Conservation (phyloP, 306 rosid genomes). For the Begonia fuchsioides region DNA sequence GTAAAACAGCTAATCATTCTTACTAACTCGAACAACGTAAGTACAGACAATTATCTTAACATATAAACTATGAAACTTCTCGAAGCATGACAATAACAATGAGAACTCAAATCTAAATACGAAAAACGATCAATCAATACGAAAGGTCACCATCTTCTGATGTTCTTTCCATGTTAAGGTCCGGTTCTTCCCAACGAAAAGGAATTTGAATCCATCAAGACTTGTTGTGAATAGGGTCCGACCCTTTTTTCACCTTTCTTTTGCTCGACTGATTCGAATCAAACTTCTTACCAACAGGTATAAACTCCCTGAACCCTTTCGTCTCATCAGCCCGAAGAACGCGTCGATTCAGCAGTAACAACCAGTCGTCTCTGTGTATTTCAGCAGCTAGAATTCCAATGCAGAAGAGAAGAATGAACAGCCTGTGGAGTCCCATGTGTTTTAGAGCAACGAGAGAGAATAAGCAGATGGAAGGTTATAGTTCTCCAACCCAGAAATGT, state of each 20-base stretch:
- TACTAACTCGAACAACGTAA: too few relatives aligned
- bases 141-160: too few relatives aligned
- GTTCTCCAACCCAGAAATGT: too few relatives aligned
- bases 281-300: constrained; percentile 19
- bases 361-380: background rate
- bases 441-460: background rate
- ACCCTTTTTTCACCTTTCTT: constrained; percentile 56
- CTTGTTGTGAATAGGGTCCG: constrained; percentile 87
- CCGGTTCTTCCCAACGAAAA: too few relatives aligned
- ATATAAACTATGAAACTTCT: too few relatives aligned
- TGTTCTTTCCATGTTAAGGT: too few relatives aligned
- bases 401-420: background rate
- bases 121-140: too few relatives aligned
- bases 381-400: constrained; percentile 1
- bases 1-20: too few relatives aligned
- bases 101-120: too few relatives aligned
- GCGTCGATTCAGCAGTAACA: constrained; percentile 13
- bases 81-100: too few relatives aligned
- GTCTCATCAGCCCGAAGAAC: constrained; percentile 9
- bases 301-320: constrained; percentile 24
- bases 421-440: background rate
- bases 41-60: too few relatives aligned
- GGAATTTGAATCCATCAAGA: too few relatives aligned
- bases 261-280: constrained; percentile 68
- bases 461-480: background rate